phyloP scores from a whole-genome alignment of 2,329 filamentous ascomycete species.

The Penicillium sp. region DNA sequence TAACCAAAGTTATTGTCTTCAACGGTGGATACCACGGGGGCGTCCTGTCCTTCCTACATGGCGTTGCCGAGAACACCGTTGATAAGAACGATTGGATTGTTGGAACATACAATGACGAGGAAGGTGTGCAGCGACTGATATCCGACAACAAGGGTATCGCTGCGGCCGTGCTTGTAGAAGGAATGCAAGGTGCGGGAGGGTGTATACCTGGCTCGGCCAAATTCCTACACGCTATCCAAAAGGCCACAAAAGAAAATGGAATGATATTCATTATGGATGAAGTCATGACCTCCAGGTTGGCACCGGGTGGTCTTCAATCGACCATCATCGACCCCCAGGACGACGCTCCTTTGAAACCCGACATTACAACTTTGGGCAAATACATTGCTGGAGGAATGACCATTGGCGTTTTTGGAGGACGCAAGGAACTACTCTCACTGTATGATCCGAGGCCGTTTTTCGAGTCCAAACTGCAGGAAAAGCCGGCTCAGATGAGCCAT shows the following conservation, averaged over 20 bases:
- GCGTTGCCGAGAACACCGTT: conserved; percentile 19
- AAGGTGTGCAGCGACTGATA: conserved; percentile 41
- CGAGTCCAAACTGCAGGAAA: conserved; percentile 11
- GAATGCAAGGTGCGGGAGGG: conserved; percentile 64
- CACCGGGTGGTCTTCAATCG: conserved; percentile 4
- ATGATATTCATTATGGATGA: conserved; percentile 68
- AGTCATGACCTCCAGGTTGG: conserved; percentile 65
- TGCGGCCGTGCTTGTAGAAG: conserved; percentile 65
- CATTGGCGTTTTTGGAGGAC: conserved; percentile 66
- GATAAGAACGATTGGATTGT: conserved; percentile 59
- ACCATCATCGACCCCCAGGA: not conserved
- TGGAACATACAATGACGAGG: conserved; percentile 61
- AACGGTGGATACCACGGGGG: conserved; percentile 56
- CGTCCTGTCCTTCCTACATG: conserved; percentile 46
- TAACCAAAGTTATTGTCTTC: conserved; percentile 48
- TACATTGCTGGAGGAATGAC: conserved; percentile 65
- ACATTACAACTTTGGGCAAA: conserved; percentile 65
- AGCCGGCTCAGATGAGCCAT: conserved; percentile 38
- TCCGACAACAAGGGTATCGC: conserved; percentile 33
- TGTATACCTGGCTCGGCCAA: conserved; percentile 51
- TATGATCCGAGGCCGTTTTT: conserved; percentile 36
- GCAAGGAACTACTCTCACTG: conserved; percentile 53
- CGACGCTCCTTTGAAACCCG: conserved; percentile 42
- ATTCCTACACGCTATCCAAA: conserved; percentile 55
- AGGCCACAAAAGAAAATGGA: conserved; percentile 48